Evolutionary conservation across 164 flowering plant genomes (phyloP).

Genomic region (Euptelea pleiosperma): DNA sequence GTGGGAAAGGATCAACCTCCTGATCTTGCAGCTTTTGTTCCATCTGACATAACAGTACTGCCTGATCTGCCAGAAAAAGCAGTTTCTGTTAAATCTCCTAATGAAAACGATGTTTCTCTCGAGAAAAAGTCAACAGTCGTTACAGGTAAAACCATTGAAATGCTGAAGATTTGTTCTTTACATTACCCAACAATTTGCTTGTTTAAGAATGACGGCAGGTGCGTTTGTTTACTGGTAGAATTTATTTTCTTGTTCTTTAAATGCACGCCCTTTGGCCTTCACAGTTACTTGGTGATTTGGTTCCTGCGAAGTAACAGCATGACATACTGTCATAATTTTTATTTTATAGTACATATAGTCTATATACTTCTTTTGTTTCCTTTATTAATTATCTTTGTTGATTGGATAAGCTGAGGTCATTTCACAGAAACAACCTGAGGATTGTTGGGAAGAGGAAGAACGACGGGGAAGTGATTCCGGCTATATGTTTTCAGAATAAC

Average conservation of each 20-base stretch:
- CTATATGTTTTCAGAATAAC: no score
- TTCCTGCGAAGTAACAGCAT: no score
- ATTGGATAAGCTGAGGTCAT: neutral
- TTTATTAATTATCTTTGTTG: neutral
- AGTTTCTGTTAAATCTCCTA: slow-evolving; percentile 27
- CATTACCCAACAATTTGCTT: neutral
- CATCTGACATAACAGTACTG: slow-evolving; percentile 42
- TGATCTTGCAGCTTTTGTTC: slow-evolving; percentile 81
- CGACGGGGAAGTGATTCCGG: no score
- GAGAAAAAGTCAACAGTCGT: slow-evolving; percentile 28
- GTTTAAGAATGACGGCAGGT: neutral
- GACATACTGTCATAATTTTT: neutral
- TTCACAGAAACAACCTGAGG: no score
- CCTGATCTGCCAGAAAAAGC: slow-evolving; percentile 34
- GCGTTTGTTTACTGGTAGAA: neutral
- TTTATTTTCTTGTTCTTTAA: no score
- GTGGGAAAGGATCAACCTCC: slow-evolving; percentile 98
- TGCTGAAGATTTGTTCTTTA: neutral
- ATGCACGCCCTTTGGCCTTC: no score
- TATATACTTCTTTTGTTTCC: neutral
- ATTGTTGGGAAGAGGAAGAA: no score
- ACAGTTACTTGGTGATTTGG: no score
- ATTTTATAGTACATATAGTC: neutral
- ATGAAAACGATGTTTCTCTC: slow-evolving; percentile 22
- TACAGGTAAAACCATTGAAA: slow-evolving; percentile 40